These are phyloP conservation scores for Lanmaoa pseudosensibilis DNA, from an alignment of 768 basidiomycete species.

Conservation along the genomic window DNA sequence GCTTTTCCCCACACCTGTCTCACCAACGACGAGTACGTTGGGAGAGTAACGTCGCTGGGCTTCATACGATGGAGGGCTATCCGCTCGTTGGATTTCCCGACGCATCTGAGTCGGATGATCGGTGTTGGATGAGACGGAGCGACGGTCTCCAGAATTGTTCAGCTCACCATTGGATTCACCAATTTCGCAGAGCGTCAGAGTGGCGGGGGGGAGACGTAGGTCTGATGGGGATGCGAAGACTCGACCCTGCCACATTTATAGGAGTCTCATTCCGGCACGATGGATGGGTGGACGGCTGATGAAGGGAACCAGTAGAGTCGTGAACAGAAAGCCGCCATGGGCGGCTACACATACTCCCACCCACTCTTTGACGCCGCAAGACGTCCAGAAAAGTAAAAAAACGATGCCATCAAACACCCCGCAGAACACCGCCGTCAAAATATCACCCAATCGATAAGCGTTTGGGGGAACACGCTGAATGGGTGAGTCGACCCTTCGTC, in stretches of 20 bases:
- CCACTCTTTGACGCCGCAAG: background rate
- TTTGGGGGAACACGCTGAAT: slow-evolving; percentile 14
- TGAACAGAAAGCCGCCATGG: slow-evolving; percentile 2
- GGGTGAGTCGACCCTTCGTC: slow-evolving; percentile 12
- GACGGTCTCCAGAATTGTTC: background rate
- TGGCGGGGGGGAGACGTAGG: background rate
- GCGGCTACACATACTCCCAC: slow-evolving; percentile 16
- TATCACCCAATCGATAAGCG: slow-evolving; percentile 14
- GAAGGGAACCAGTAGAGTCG: background rate
- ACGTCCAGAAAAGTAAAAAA: slow-evolving; percentile 6
- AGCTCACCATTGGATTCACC: slow-evolving; percentile 14
- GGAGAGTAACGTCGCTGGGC: slow-evolving; percentile 27
- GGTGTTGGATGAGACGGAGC: background rate
- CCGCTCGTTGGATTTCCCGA: slow-evolving; percentile 3
- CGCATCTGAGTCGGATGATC: slow-evolving; percentile 11
- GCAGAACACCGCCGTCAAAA: slow-evolving; percentile 6
- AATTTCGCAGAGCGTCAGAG: background rate
- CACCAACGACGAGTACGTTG: slow-evolving; percentile 40
- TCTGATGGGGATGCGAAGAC: background rate
- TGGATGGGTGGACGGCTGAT: background rate
- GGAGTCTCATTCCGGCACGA: background rate
- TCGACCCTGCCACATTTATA: slow-evolving; percentile 19
- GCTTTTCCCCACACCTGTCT: slow-evolving; percentile 39
- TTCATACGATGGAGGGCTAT: slow-evolving; percentile 23
- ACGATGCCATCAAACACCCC: background rate